phyloP scores from a whole-genome alignment of 2,329 filamentous ascomycete species.

The Raffaelea ambrosiae region DNA sequence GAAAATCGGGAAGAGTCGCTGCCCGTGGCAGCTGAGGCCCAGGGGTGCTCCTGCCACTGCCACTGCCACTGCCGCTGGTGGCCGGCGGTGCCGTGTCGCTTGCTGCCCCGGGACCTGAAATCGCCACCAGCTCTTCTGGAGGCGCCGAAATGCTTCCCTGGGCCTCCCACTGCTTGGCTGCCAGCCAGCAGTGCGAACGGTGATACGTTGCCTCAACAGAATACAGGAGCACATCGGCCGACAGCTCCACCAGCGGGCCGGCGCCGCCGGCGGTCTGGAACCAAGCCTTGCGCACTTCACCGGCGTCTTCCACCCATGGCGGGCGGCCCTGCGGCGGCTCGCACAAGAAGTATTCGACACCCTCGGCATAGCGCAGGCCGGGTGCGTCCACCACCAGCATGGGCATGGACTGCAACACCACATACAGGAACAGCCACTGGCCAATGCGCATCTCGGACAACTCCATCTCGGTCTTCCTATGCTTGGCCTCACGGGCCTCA shows the following conservation, averaged over 20 bases:
- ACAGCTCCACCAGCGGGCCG: conserved; percentile 48
- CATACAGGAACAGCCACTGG: conserved; percentile 76
- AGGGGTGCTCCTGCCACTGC: conserved; percentile 8
- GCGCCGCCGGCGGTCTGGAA: conserved; percentile 61
- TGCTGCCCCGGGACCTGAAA: not conserved
- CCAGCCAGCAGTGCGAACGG: conserved; percentile 48
- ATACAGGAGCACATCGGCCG: conserved; percentile 51
- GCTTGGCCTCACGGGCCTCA: conserved; percentile 55
- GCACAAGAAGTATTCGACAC: conserved; percentile 76
- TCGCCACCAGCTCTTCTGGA: too few species aligned
- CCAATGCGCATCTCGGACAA: conserved; percentile 64
- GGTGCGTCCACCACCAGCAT: conserved; percentile 71
- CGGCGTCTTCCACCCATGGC: conserved; percentile 64
- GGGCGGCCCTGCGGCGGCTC: conserved; percentile 62
- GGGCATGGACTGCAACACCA: conserved; percentile 66
- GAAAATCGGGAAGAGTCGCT: conserved; percentile 11
- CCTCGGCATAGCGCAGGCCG: conserved; percentile 57
- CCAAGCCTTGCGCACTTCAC: conserved; percentile 59
- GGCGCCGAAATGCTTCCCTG: not conserved
- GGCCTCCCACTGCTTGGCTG: conserved; percentile 37
- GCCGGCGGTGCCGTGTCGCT: conserved; percentile 1
- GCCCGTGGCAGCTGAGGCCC: conserved; percentile 8
- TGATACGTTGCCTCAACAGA: conserved; percentile 54
- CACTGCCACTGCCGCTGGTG: not conserved
- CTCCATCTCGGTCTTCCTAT: conserved; percentile 56